A percentile compares a stretch with the other conserved stretches of the same genome.
These are phyloP conservation scores for Ustilago bromivora DNA, from an alignment of 1,284 basidiomycete species.

Conservation along the genomic window DNA sequence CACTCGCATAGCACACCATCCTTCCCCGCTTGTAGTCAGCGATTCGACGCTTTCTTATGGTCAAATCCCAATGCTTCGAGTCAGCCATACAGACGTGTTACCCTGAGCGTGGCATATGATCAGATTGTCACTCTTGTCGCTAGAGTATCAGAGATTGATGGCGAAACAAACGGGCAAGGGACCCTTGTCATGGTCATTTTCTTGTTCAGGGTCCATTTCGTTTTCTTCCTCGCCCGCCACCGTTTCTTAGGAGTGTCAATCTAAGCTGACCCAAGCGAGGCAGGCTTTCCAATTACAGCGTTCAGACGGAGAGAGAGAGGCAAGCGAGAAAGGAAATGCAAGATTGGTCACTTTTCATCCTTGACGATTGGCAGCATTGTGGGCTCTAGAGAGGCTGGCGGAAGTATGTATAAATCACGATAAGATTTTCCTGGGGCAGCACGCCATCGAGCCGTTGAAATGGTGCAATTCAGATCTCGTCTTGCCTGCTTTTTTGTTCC, in stretches of 20 bases:
- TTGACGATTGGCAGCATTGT: conserved; percentile 2
- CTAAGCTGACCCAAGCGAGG: conserved; percentile 17
- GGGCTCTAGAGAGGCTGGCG: conserved; percentile 39
- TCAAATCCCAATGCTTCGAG: background rate
- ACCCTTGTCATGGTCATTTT: background rate
- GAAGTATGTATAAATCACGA: conserved; percentile 1
- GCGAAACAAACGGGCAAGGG: background rate
- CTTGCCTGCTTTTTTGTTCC: conserved; percentile 26
- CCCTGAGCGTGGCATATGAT: too few relatives aligned
- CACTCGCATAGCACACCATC: conserved; percentile 27
- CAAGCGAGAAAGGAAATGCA: background rate
- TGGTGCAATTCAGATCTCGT: conserved; percentile 31
- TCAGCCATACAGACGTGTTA: background rate
- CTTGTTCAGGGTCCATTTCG: conserved; percentile 29
- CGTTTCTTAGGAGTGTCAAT: conserved; percentile 17
- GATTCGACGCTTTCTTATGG: background rate
- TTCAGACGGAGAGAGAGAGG: too few relatives aligned
- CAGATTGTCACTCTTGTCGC: background rate
- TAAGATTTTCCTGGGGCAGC: conserved; percentile 23
- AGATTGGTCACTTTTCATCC: conserved; percentile 15
- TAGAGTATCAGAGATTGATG: background rate
- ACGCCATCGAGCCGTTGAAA: conserved; percentile 31
- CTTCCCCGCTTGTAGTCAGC: conserved; percentile 21
- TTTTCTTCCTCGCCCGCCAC: conserved; percentile 3
- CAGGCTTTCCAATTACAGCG: conserved; percentile 7